These are phyloP conservation scores for Eragrostis tef DNA, from an alignment of 202 grass and related monocot genomes.

Conservation along the genomic window DNA sequence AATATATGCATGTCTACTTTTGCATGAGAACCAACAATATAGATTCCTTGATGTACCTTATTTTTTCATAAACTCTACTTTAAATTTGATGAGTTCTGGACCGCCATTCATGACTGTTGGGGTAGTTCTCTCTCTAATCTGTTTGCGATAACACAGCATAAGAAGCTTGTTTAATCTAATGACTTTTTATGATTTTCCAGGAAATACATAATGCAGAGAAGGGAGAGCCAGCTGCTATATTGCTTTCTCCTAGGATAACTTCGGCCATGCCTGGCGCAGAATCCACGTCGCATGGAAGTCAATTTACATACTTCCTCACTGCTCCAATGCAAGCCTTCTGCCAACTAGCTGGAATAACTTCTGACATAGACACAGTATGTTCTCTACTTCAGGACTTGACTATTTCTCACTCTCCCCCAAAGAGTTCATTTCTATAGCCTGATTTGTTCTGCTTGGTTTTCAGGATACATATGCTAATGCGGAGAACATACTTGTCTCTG, in stretches of 20 bases:
- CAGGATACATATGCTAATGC: slow-evolving; percentile 70
- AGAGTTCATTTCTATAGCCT: slow-evolving; percentile 29
- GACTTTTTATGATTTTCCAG: slow-evolving; percentile 57
- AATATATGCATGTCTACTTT: slow-evolving; percentile 14
- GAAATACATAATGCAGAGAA: slow-evolving; percentile 85
- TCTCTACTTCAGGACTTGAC: slow-evolving; percentile 30
- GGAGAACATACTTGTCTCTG: slow-evolving; percentile 70
- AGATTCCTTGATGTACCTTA: not conserved
- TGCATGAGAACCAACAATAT: slow-evolving; percentile 13
- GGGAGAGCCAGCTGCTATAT: slow-evolving; percentile 76
- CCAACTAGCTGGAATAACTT: slow-evolving; percentile 77
- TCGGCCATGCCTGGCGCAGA: slow-evolving; percentile 60
- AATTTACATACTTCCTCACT: slow-evolving; percentile 97
- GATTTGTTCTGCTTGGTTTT: slow-evolving; percentile 42
- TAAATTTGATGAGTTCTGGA: not conserved
- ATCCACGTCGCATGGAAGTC: slow-evolving; percentile 60
- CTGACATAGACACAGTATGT: slow-evolving; percentile 70
- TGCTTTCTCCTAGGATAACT: slow-evolving; percentile 78
- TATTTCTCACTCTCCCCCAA: not conserved
- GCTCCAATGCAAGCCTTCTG: slow-evolving; percentile 93
- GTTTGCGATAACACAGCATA: slow-evolving; percentile 1
- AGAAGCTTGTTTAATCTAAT: slow-evolving; percentile 16
- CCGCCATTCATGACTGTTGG: not conserved
- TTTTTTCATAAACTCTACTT: slow-evolving; percentile 9
- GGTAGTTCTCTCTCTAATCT: slow-evolving; percentile 13